phyloP scores from a whole-genome alignment of 208 protist genomes.

The Leishmania mexicana region DNA sequence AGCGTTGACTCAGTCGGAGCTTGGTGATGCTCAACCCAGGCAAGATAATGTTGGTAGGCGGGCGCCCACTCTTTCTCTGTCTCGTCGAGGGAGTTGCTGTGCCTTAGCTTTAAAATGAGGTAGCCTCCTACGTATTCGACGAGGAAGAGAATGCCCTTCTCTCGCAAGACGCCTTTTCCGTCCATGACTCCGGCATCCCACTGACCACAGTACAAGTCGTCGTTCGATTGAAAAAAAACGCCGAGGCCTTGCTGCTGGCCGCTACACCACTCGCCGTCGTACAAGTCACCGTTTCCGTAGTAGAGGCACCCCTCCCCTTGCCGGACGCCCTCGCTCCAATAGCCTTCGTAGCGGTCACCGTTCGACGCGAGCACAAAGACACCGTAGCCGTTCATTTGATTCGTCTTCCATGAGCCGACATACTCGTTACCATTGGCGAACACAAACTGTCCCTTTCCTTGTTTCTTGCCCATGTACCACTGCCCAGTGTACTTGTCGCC shows the following conservation, averaged over 20 bases:
- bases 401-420: slow-evolving; percentile 53
- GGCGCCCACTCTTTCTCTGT: slow-evolving; percentile 25
- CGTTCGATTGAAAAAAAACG: slow-evolving; percentile 48
- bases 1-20: background rate
- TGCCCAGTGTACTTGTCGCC: slow-evolving; percentile 65
- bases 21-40: slow-evolving; percentile 18
- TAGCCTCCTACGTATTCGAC: slow-evolving; percentile 66
- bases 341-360: slow-evolving; percentile 55
- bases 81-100: slow-evolving; percentile 12
- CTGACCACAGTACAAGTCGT: slow-evolving; percentile 63
- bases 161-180: slow-evolving; percentile 61
- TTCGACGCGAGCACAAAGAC: slow-evolving; percentile 45
- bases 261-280: slow-evolving; percentile 58
- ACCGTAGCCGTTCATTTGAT: slow-evolving; percentile 69
- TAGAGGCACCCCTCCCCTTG: slow-evolving; percentile 52
- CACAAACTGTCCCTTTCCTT: slow-evolving; percentile 54
- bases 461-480: slow-evolving; percentile 77
- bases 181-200: slow-evolving; percentile 71
- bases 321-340: slow-evolving; percentile 56
- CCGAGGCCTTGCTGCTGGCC: slow-evolving; percentile 63
- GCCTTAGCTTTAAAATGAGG: slow-evolving; percentile 42
- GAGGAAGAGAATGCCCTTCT: slow-evolving; percentile 43
- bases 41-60: slow-evolving; percentile 29
- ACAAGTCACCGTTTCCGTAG: slow-evolving; percentile 53
- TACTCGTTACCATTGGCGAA: slow-evolving; percentile 71